A percentile compares a stretch with the other conserved stretches of the same genome.
Evolutionary conservation across 495 filamentous ascomycete species (phyloP).

Genomic region (Thozetella sp.): DNA sequence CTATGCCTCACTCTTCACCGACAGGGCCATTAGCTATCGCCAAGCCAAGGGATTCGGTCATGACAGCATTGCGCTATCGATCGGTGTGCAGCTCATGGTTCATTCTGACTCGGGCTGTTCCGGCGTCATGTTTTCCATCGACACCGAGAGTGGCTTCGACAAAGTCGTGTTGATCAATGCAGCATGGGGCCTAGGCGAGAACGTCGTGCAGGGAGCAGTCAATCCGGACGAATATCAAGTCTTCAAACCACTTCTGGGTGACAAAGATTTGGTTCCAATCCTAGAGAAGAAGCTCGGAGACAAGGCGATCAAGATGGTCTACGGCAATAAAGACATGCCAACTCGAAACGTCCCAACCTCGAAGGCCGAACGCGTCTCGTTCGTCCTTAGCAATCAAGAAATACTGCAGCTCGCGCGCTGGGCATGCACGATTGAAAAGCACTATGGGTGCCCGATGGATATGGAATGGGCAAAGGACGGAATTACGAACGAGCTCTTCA

Average conservation of each 20-base stretch:
- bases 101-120: conserved; percentile 31
- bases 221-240: conserved; percentile 40
- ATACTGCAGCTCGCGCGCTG: conserved; percentile 36
- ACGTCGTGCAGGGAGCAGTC: conserved; percentile 35
- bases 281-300: conserved; percentile 21
- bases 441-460: conserved; percentile 38
- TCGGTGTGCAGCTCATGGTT: conserved; percentile 38
- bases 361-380: conserved; percentile 29
- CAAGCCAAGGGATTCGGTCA: conserved; percentile 35
- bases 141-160: conserved; percentile 36
- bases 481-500: conserved; percentile 28
- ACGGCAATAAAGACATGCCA: conserved; percentile 11
- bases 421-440: conserved; percentile 32
- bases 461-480: conserved; percentile 43
- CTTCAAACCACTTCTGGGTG: conserved; percentile 28
- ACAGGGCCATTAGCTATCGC: conserved; percentile 35
- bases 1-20: conserved; percentile 36
- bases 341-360: conserved; percentile 38
- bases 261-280: conserved; percentile 17
- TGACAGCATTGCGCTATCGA: conserved; percentile 28
- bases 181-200: conserved; percentile 38
- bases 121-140: conserved; percentile 39
- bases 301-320: conserved; percentile 22
- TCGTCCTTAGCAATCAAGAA: conserved; percentile 28
- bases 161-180: conserved; percentile 37